Conservation (phyloP, 2,329 filamentous ascomycete genomes). For the Alternaria consortialis region DNA sequence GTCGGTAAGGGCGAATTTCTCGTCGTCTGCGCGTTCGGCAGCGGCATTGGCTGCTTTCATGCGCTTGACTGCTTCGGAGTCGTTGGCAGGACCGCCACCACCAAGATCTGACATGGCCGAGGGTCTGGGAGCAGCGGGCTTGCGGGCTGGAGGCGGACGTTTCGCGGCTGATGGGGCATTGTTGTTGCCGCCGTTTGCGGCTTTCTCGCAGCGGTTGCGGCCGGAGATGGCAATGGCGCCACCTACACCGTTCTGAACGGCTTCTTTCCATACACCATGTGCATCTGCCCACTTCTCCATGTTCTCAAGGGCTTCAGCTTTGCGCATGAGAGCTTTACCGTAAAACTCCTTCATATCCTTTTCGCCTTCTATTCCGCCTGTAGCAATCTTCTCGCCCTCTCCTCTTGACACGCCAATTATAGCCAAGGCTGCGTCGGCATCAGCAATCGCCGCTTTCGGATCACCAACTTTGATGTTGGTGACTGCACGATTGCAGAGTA, state of each 20-base stretch:
- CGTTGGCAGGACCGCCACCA: conserved; percentile 58
- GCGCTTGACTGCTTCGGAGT: conserved; percentile 78
- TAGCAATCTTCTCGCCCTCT: conserved; percentile 78
- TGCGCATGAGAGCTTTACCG: conserved; percentile 91
- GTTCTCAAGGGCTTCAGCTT: conserved; percentile 94
- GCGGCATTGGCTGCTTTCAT: conserved; percentile 85
- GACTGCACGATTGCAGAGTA: conserved; percentile 89
- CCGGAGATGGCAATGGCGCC: conserved; percentile 84
- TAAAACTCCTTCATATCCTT: conserved; percentile 94
- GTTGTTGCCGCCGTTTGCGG: conserved; percentile 60
- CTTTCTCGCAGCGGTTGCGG: conserved; percentile 87
- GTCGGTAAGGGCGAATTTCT: conserved; percentile 89
- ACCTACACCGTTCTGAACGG: conserved; percentile 86
- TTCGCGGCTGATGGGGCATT: conserved; percentile 26
- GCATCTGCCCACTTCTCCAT: conserved; percentile 95
- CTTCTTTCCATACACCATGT: conserved; percentile 78
- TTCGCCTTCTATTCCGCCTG: conserved; percentile 65
- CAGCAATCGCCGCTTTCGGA: conserved; percentile 83
- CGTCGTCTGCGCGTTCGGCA: conserved; percentile 86
- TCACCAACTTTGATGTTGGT: conserved; percentile 92
- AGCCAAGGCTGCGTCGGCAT: conserved; percentile 81
- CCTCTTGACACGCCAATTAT: conserved; percentile 84
- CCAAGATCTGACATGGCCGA: conserved; percentile 56
- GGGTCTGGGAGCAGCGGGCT: conserved; percentile 41
- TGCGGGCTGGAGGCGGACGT: conserved; percentile 38